Percentiles rank a stretch among this genome's conserved stretches.
Conservation (phyloP, 129 eudicot genomes). For the Dittrichia graveolens region DNA sequence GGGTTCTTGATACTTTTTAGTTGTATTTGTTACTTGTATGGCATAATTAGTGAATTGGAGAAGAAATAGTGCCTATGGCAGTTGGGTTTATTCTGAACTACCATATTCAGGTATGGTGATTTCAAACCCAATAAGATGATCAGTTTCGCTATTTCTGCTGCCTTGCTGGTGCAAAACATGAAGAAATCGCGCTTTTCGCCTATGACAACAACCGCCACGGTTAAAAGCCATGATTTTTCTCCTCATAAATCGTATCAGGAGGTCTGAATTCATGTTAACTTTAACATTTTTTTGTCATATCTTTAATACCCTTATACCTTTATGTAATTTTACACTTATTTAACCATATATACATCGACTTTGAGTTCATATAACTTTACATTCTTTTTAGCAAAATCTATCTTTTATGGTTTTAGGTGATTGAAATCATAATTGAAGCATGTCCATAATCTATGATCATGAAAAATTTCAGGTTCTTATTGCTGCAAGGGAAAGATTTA, state of each 20-base stretch:
- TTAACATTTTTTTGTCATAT: conserved; percentile 13
- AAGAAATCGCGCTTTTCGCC: conserved; percentile 49
- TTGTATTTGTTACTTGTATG: conserved; percentile 31
- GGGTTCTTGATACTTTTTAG: conserved; percentile 34
- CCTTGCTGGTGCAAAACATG: conserved; percentile 44
- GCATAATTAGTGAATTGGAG: conserved; percentile 49
- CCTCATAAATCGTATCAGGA: conserved; percentile 57
- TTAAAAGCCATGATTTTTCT: conserved; percentile 32
- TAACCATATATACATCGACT: not conserved
- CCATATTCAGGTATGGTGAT: conserved; percentile 66
- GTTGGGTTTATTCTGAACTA: conserved; percentile 61
- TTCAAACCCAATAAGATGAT: conserved; percentile 39
- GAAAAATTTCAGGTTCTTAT: conserved; percentile 54
- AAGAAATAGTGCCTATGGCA: conserved; percentile 52
- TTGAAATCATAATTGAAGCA: conserved; percentile 4
- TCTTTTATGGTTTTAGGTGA: conserved; percentile 12
- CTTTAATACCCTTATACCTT: not conserved
- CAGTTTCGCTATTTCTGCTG: conserved; percentile 20
- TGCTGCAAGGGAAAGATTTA: conserved; percentile 77
- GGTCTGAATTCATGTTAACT: conserved; percentile 44
- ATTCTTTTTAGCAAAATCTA: no score
- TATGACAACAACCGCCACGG: conserved; percentile 47
- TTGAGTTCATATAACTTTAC: not conserved
- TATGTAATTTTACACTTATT: not conserved
- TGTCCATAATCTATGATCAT: conserved; percentile 21